Evolutionary conservation across 306 rosid species (phyloP).

Genomic region (Ormosia emarginata): DNA sequence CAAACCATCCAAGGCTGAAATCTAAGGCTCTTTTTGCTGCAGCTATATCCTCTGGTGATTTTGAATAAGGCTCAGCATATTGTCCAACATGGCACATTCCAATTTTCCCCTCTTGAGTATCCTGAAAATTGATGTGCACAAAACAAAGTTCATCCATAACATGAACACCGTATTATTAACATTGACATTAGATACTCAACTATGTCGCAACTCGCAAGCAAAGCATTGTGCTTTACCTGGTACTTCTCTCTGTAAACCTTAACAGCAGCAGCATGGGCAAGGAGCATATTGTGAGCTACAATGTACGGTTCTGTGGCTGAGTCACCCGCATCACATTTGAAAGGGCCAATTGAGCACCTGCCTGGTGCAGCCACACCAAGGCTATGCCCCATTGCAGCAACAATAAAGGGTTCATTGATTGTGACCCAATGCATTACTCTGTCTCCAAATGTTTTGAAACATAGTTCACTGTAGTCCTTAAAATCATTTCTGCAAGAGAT

Average conservation of each 20-base stretch:
- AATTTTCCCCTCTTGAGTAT: slow-evolving; percentile 39
- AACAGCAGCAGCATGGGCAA: slow-evolving; percentile 34
- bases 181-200: not conserved
- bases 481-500: slow-evolving; percentile 25
- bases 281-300: slow-evolving; percentile 30
- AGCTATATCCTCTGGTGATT: slow-evolving; percentile 22
- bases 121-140: not conserved
- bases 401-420: slow-evolving; percentile 27
- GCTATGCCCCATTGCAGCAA: slow-evolving; percentile 23
- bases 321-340: slow-evolving; percentile 7
- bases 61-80: slow-evolving; percentile 26
- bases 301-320: slow-evolving; percentile 42
- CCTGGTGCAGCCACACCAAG: slow-evolving; percentile 34
- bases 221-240: not conserved
- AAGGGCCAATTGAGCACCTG: slow-evolving; percentile 23
- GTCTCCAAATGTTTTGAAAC: slow-evolving; percentile 32
- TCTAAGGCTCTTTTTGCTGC: slow-evolving; percentile 35
- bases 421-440: slow-evolving; percentile 42
- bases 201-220: not conserved
- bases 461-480: slow-evolving; percentile 28
- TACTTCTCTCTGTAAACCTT: slow-evolving; percentile 19
- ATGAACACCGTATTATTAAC: not conserved
- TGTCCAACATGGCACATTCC: slow-evolving; percentile 22
- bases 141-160: not conserved
- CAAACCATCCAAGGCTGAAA: slow-evolving; percentile 37